A percentile compares a stretch with the other conserved stretches of the same genome.
Conservation (phyloP, 1,284 basidiomycete genomes). For the Trichosporon faecale region DNA sequence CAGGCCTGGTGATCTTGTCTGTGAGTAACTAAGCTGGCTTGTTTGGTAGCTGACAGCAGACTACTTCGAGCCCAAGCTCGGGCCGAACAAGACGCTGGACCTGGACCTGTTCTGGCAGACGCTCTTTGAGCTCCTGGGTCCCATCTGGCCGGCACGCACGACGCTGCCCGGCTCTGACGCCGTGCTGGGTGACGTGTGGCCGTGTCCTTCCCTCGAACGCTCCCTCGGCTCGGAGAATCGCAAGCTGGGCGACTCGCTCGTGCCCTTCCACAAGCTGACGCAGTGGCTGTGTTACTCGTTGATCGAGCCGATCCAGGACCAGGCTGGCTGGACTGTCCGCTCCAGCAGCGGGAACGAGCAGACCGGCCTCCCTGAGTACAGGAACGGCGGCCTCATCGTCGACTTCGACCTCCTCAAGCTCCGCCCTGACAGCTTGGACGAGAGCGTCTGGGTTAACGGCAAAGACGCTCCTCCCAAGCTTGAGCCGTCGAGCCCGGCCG, state of each 20-base stretch:
- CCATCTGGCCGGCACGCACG: constrained; percentile 83
- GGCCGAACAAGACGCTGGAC: constrained; percentile 52
- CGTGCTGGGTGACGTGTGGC: constrained; percentile 87
- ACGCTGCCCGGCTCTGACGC: constrained; percentile 59
- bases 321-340: constrained; percentile 69
- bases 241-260: constrained; percentile 61
- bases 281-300: constrained; percentile 90
- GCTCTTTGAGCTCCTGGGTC: constrained; percentile 75
- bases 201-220: constrained; percentile 60
- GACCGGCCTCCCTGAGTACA: constrained; percentile 59
- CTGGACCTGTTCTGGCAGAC: constrained; percentile 73
- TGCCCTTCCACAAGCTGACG: constrained; percentile 93
- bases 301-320: constrained; percentile 73
- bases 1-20: constrained; percentile 76
- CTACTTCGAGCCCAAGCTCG: constrained; percentile 31
- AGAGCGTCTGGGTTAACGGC: constrained; percentile 38
- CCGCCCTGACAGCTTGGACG: constrained; percentile 54
- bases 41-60: constrained; percentile 15
- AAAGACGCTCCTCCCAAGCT: constrained; percentile 57
- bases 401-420: constrained; percentile 71
- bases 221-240: constrained; percentile 26
- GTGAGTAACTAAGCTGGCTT: constrained; percentile 51
- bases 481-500: constrained; percentile 72
- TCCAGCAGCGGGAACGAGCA: constrained; percentile 58
- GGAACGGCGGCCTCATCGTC: constrained; percentile 84